A percentile compares a stretch with the other conserved stretches of the same genome.
phyloP scores from a whole-genome alignment of 176 grass and related monocot species.

The Oryza longistaminata region DNA sequence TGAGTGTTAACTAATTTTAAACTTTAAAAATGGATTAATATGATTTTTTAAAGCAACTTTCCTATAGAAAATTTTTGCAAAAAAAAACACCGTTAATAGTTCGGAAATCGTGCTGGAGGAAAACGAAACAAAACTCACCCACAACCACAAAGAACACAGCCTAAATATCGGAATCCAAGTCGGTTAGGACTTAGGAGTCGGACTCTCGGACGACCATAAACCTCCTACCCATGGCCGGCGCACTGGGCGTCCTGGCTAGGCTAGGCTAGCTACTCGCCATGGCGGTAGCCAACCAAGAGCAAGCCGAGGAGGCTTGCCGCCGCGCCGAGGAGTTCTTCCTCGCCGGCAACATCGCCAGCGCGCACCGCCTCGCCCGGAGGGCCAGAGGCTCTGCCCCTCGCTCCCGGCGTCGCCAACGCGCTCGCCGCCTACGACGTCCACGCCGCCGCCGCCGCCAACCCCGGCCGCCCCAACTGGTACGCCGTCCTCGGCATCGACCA shows the following conservation, averaged over 20 bases:
- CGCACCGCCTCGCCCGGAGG: conserved; percentile 9
- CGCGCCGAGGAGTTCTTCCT: conserved; percentile 43
- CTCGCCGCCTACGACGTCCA: conserved; percentile 42
- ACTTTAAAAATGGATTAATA: no score
- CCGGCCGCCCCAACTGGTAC: conserved; percentile 20
- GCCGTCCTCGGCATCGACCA: conserved; percentile 28
- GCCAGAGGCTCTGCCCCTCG: conserved; percentile 24
- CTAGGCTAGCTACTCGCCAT: background rate
- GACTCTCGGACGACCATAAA: background rate
- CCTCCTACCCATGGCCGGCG: background rate
- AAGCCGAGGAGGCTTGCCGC: conserved; percentile 26
- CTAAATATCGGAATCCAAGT: background rate
- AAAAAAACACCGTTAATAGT: no score
- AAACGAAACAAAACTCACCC: no score
- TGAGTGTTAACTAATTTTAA: no score
- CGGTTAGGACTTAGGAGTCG: background rate
- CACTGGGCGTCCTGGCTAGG: background rate
- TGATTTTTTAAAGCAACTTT: no score
- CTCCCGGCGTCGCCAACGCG: conserved; percentile 21
- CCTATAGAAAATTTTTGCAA: no score
- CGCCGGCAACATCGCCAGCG: conserved; percentile 29
- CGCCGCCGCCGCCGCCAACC: background rate
- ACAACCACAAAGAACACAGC: no score
- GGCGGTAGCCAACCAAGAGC: background rate
- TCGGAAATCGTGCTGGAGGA: no score